Percentiles rank a stretch among this genome's conserved stretches.
Conservation (phyloP, 2,329 filamentous ascomycete genomes). For the Talaromyces funiculosus region DNA sequence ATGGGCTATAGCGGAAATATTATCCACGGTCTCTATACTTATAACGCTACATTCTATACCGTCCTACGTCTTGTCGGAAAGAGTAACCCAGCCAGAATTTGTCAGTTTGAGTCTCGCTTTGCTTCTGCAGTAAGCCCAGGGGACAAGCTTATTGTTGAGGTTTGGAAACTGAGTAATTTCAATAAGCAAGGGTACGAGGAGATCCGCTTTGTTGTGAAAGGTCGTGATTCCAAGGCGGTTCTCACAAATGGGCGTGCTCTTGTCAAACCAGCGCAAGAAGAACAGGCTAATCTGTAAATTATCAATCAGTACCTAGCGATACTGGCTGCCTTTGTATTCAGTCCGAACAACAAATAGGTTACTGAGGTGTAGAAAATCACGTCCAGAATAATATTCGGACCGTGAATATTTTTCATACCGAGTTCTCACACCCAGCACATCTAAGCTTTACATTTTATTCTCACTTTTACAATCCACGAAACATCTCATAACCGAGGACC, state of each 20-base stretch:
- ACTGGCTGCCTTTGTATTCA: neutral
- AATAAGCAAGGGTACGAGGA: neutral
- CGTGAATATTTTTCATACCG: neutral
- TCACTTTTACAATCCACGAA: neutral
- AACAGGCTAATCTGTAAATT: neutral
- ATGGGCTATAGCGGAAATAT: conserved; percentile 45
- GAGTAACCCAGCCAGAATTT: conserved; percentile 38
- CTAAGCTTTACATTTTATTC: neutral
- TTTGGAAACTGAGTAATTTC: conserved; percentile 48
- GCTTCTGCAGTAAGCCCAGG: conserved; percentile 46
- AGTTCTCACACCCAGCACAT: neutral
- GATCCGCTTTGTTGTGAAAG: conserved; percentile 23
- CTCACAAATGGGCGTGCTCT: neutral
- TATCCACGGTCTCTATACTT: conserved; percentile 44
- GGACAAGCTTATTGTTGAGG: conserved; percentile 62
- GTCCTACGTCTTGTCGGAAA: conserved; percentile 38
- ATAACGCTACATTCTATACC: conserved; percentile 45
- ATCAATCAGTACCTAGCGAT: neutral
- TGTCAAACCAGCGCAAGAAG: neutral
- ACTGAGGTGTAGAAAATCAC: neutral
- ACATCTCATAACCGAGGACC: neutral
- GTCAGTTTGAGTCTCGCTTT: conserved; percentile 43
- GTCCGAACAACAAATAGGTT: neutral
- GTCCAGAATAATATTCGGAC: neutral
- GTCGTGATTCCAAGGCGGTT: neutral